Evolutionary conservation across 2,329 filamentous ascomycete species (phyloP), one percentile per base, ranked within the genome.

Genomic region (Nigrograna mackinnonii): DNA sequence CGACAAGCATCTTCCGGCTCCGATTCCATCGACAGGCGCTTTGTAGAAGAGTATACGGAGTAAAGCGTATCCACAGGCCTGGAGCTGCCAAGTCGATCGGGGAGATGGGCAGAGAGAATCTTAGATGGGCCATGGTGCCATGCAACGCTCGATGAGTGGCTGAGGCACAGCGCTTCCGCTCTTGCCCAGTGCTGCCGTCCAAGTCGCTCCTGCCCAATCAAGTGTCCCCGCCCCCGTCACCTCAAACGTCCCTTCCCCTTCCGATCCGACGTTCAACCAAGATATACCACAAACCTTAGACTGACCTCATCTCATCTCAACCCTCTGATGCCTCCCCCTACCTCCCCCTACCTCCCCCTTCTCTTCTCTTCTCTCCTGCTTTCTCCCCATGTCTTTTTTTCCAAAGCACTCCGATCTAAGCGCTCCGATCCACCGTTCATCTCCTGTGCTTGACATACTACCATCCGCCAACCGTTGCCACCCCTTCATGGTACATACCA

Each of bases 141-240:
- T n/a, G n/a, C n/a, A n/a, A n/a, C n/a, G n/a, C n/a, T 28, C 24
- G 14, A 28, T 28, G 24, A 35, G 49, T 57, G 57, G 58, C 55
- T 55, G 51, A 55, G 58, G 57, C 60, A 59, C 57, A 58, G 62
- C 62, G 60, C 61, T 52, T 35, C 9, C 9, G 32, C 42, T 33
- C 31, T 7, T 28, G 24, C 9, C 24, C 24, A 28, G 31, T 34
- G 12, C 22, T 22, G 45, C 33, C 41, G 22, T 28, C 38, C 35
- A 39, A 35, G 30, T 40, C 28, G 46, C 51, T 53, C 40, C 44
- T 49, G 44, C 19, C 63, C 63, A 66, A 64, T 64, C 58, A 60
- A n/a, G 46, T 22, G 34, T 36, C 19, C 28, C 24, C 37, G 51
- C 52, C 41, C 44, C 39, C 18, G n/a, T 9, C 24, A 28, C n/a